A percentile compares a stretch with the other conserved stretches of the same genome.
Evolutionary conservation across 345 rosid species (phyloP).

Genomic region (Ceriops zippeliana): DNA sequence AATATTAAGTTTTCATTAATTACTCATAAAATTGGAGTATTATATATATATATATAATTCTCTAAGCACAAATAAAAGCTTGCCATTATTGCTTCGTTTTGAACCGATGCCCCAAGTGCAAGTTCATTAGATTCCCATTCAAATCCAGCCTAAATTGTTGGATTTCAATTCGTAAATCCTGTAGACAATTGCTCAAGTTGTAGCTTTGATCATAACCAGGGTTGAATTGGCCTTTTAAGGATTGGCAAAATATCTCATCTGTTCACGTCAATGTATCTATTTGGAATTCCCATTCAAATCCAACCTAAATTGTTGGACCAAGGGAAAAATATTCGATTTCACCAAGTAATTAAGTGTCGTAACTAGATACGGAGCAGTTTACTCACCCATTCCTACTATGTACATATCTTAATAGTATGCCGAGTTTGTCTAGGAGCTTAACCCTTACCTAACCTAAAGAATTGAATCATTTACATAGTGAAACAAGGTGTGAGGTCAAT

Average conservation of each 20-base stretch:
- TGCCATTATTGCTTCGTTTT: not conserved
- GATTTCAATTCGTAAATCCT: slow-evolving; percentile 12
- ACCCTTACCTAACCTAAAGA: slow-evolving; percentile 4
- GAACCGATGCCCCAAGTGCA: slow-evolving; percentile 15
- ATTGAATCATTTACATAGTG: not conserved
- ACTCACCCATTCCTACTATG: slow-evolving; percentile 3
- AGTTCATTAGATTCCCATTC: slow-evolving; percentile 17
- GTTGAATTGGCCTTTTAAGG: slow-evolving; percentile 22
- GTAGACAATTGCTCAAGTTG: not conserved
- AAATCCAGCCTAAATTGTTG: slow-evolving; percentile 11
- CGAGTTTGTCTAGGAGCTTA: not conserved
- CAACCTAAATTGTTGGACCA: not conserved
- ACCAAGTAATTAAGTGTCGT: slow-evolving; percentile 3
- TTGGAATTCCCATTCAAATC: not conserved
- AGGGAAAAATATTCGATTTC: no score
- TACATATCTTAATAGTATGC: slow-evolving; percentile 1
- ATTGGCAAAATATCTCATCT: slow-evolving; percentile 17
- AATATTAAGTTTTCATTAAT: no score
- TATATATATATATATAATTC: no score
- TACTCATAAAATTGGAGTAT: no score
- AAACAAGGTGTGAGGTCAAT: slow-evolving; percentile 29
- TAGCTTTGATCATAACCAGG: slow-evolving; percentile 12
- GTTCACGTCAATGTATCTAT: slow-evolving; percentile 1
- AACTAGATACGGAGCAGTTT: slow-evolving; percentile 4
- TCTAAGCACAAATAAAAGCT: slow-evolving; percentile 1